These are phyloP conservation scores for Cladosporium sp. DNA, from an alignment of 2,329 filamentous ascomycete species.

Conservation along the genomic window DNA sequence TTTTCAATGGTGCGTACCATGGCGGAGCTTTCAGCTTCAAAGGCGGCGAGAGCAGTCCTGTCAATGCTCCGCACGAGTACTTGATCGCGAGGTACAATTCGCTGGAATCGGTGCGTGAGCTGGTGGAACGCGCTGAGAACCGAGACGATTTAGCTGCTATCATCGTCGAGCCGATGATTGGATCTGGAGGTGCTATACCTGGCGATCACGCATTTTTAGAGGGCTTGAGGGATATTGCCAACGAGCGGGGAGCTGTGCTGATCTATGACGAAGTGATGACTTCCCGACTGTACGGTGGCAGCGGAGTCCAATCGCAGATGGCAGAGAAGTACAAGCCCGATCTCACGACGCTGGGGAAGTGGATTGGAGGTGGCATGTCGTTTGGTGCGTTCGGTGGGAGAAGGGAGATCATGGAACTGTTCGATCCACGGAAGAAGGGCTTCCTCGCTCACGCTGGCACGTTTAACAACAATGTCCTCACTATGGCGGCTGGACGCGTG, in stretches of 20 bases:
- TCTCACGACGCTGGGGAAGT: slow-evolving; percentile 67
- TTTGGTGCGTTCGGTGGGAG: slow-evolving; percentile 69
- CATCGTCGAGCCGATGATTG: slow-evolving; percentile 68
- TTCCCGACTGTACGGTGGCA: slow-evolving; percentile 57
- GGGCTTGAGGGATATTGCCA: slow-evolving; percentile 53
- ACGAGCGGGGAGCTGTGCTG: slow-evolving; percentile 57
- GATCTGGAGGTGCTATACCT: slow-evolving; percentile 60
- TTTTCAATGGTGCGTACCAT: slow-evolving; percentile 57
- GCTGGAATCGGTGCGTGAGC: slow-evolving; percentile 47
- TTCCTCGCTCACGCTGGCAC: slow-evolving; percentile 61
- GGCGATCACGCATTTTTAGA: slow-evolving; percentile 56
- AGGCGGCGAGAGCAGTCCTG: slow-evolving; percentile 21
- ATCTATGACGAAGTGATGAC: slow-evolving; percentile 75
- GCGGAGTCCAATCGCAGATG: slow-evolving; percentile 46
- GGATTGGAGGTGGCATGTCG: slow-evolving; percentile 65
- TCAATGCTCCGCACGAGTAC: slow-evolving; percentile 55
- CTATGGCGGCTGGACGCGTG: slow-evolving; percentile 58
- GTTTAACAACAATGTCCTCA: slow-evolving; percentile 68
- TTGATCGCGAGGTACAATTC: slow-evolving; percentile 66
- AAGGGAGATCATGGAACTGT: slow-evolving; percentile 60
- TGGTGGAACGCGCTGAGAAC: slow-evolving; percentile 39
- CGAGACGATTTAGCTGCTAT: slow-evolving; percentile 60
- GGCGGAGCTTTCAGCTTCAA: slow-evolving; percentile 56
- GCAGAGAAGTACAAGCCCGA: slow-evolving; percentile 56
- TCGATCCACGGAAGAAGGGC: slow-evolving; percentile 51